These are phyloP conservation scores for Chaetomiaceae sp. DNA, from an alignment of 2,329 filamentous ascomycete genomes.

Conservation along the genomic window DNA sequence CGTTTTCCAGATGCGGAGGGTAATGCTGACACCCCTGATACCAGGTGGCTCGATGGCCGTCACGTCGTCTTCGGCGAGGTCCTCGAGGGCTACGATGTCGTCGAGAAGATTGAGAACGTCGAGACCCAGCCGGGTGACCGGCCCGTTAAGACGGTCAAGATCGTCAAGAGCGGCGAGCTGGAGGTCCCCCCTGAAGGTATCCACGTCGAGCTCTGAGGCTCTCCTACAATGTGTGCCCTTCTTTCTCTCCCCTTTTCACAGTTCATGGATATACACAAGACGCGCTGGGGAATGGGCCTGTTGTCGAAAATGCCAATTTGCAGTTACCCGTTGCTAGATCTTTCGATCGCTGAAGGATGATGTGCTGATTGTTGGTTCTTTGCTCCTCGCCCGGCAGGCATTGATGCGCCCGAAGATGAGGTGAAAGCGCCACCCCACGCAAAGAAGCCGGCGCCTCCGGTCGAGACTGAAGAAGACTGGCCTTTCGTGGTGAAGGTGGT, in stretches of 20 bases:
- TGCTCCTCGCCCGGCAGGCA: conserved; percentile 31
- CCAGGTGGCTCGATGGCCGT: conserved; percentile 73
- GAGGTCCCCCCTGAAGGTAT: conserved; percentile 87
- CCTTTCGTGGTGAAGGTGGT: conserved; percentile 47
- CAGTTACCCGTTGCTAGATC: background rate
- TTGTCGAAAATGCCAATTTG: conserved; percentile 3
- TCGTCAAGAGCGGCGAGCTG: conserved; percentile 79
- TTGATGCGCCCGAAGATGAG: conserved; percentile 31
- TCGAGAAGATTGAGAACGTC: conserved; percentile 72
- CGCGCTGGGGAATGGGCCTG: background rate
- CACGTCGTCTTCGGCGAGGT: conserved; percentile 90
- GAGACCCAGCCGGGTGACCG: conserved; percentile 64
- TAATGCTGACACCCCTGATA: conserved; percentile 5
- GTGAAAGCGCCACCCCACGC: conserved; percentile 36
- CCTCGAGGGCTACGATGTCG: conserved; percentile 76
- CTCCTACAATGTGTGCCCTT: conserved; percentile 23
- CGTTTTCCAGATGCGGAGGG: background rate
- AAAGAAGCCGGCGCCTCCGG: conserved; percentile 29
- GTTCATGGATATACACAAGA: background rate
- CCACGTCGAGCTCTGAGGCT: conserved; percentile 73
- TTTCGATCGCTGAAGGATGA: background rate
- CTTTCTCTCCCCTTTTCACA: conserved; percentile 2
- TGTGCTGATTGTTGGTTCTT: conserved; percentile 33
- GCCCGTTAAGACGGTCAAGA: conserved; percentile 66
- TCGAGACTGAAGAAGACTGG: conserved; percentile 33